A percentile compares a stretch with the other conserved stretches of the same genome.
Conservation (phyloP, 179 eudicot species). For the Silene noctiflora region DNA sequence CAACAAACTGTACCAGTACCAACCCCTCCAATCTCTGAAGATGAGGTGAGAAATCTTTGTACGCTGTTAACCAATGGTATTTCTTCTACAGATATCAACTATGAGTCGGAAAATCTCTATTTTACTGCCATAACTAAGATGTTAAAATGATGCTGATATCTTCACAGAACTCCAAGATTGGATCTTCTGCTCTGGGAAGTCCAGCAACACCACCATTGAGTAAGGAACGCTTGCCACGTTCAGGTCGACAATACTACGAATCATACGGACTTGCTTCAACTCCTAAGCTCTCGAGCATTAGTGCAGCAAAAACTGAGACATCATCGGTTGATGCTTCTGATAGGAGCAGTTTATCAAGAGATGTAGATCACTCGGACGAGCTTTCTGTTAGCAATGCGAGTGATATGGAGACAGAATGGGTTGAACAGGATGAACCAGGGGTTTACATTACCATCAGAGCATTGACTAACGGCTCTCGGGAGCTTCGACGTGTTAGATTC, state of each 20-base stretch:
- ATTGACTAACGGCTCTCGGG: conserved; percentile 43
- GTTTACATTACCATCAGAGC: conserved; percentile 53
- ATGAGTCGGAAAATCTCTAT: conserved; percentile 23
- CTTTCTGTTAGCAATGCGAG: conserved; percentile 44
- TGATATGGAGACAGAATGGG: conserved; percentile 47
- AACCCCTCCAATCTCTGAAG: conserved; percentile 66
- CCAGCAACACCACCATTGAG: conserved; percentile 49
- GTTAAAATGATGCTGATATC: background rate
- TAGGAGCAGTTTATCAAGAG: conserved; percentile 49
- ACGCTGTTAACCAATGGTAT: no score
- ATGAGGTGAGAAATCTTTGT: conserved; percentile 81
- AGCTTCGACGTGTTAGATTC: conserved; percentile 56
- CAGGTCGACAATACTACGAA: conserved; percentile 36
- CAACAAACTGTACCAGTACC: conserved; percentile 59
- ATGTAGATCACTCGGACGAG: conserved; percentile 61
- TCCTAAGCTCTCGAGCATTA: conserved; percentile 76
- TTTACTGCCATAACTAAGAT: no score
- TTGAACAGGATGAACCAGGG: conserved; percentile 56
- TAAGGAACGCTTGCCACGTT: conserved; percentile 42
- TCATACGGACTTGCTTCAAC: conserved; percentile 63
- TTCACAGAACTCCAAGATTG: conserved; percentile 32
- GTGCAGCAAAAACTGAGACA: conserved; percentile 71
- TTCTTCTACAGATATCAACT: no score
- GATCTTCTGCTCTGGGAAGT: conserved; percentile 25
- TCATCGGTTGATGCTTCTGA: conserved; percentile 60